Evolutionary conservation across 192 early-diverging fungal genomes (phyloP), one percentile per base, ranked within the genome.

Genomic region (Coemansia sp.): DNA sequence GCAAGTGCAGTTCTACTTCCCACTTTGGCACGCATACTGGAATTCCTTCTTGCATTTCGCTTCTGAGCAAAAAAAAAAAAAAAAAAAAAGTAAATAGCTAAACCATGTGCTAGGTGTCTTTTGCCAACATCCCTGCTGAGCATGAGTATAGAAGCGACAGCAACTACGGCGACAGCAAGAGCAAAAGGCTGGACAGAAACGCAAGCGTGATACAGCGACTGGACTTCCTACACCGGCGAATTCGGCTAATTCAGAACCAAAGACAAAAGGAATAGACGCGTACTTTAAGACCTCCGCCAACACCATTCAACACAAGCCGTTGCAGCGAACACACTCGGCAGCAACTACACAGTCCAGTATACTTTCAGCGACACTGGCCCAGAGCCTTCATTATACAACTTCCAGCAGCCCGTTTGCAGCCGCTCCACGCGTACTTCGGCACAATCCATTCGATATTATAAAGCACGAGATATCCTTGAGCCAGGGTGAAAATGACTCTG

Each of bases 381-480:
- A 68, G 39, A 50, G 50, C 52, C 16, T 40, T 34, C n/a, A 36
- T 18, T 36, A 43, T 27, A 7, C 39, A n/a, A 3, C 53, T 24
- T 29, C 67, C 2, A 31, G 46, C 24, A 67, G 69, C 34, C 66
- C 73, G 47, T 83, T 83, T 78, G 81, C 81, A 16, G 76, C 81
- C 1, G 58, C 73, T 36, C 76, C 76, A 10, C 75, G 73, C 20
- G 69, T 33, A 10, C 63, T 72, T 12, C 62, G 49, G 16, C 50
- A 71, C 5, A 78, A 83, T 38, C 81, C 81, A 29, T 83, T 83
- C 31, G 81, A 83, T 40, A 83, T 83, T 33, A 83, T 83, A 43
- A 62, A 53, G 12, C 38, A 71, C 8, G 65, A 62, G 27, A 57
- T 70, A 27, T 58, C 61, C 9, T 29, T 27, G 18, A 62, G 58